phyloP scores from a whole-genome alignment of 805 yeast genomes.

The Saccharomycopsis fermentans region DNA sequence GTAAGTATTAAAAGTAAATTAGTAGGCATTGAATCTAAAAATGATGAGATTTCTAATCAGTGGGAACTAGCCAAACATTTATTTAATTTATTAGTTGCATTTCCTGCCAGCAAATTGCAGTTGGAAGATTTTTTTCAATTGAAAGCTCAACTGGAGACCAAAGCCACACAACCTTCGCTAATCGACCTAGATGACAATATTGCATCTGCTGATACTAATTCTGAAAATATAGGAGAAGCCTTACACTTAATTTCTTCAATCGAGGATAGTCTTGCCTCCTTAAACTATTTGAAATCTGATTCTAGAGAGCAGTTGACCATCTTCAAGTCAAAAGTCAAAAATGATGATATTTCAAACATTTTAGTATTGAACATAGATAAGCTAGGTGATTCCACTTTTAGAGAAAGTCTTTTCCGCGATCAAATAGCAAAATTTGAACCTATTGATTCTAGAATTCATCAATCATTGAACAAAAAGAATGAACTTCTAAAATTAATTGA shows the following conservation, averaged over 20 bases:
- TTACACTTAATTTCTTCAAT: constrained; percentile 35
- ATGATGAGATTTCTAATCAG: constrained; percentile 37
- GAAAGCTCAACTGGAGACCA: not conserved
- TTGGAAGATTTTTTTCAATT: constrained; percentile 7
- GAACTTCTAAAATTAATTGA: constrained; percentile 35
- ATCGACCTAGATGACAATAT: constrained; percentile 12
- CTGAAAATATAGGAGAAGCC: constrained; percentile 17
- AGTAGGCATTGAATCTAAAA: constrained; percentile 51
- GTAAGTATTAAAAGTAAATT: constrained; percentile 48
- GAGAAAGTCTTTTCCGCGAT: constrained; percentile 41
- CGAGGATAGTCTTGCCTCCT: constrained; percentile 48
- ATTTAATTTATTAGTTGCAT: constrained; percentile 19
- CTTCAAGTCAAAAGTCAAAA: constrained; percentile 58
- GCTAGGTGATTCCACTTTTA: not conserved
- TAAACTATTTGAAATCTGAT: constrained; percentile 55
- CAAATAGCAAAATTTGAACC: constrained; percentile 67
- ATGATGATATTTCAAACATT: constrained; percentile 76
- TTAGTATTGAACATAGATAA: constrained; percentile 43
- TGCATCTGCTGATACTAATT: constrained; percentile 46
- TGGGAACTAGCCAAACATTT: constrained; percentile 5
- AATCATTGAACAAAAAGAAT: constrained; percentile 58
- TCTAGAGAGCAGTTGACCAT: constrained; percentile 50
- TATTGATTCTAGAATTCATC: constrained; percentile 53
- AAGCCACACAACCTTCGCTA: constrained; percentile 3
- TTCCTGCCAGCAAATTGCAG: constrained; percentile 21